Evolutionary conservation across 2,329 filamentous ascomycete genomes (phyloP).

Genomic region (Alternaria dauci): DNA sequence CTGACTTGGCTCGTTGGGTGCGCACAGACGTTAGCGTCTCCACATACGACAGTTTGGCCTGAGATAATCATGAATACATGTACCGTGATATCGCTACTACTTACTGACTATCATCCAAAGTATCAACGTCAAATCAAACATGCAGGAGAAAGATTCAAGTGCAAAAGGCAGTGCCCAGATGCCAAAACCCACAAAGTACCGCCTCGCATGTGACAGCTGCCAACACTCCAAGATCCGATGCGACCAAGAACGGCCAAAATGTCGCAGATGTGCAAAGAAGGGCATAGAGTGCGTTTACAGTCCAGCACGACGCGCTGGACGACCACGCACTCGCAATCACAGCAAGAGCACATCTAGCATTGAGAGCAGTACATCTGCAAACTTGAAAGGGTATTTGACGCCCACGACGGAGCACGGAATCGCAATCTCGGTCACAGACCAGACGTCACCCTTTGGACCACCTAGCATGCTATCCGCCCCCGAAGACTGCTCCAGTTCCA

Average conservation of each 20-base stretch:
- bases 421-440: background rate
- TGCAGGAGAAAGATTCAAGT: slow-evolving; percentile 7
- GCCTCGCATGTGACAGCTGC: slow-evolving; percentile 16
- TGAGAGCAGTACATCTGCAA: background rate
- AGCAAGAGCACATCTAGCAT: slow-evolving; percentile 1
- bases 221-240: slow-evolving; percentile 18
- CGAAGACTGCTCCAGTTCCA: slow-evolving; percentile 6
- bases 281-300: slow-evolving; percentile 15
- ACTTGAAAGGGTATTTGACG: background rate
- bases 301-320: slow-evolving; percentile 12
- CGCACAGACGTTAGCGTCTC: background rate
- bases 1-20: too few relatives aligned
- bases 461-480: background rate
- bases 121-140: background rate
- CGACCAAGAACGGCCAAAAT: slow-evolving; percentile 14
- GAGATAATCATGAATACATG: slow-evolving; percentile 4
- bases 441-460: slow-evolving; percentile 9
- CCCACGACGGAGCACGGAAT: slow-evolving; percentile 1
- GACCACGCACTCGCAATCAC: slow-evolving; percentile 13
- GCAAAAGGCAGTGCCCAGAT: slow-evolving; percentile 2
- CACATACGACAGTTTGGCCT: background rate
- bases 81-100: slow-evolving; percentile 1
- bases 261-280: slow-evolving; percentile 18
- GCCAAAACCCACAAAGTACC: slow-evolving; percentile 13
- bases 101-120: background rate